phyloP scores from a whole-genome alignment of 1,284 basidiomycete species.

The Xanthoconium separans region DNA sequence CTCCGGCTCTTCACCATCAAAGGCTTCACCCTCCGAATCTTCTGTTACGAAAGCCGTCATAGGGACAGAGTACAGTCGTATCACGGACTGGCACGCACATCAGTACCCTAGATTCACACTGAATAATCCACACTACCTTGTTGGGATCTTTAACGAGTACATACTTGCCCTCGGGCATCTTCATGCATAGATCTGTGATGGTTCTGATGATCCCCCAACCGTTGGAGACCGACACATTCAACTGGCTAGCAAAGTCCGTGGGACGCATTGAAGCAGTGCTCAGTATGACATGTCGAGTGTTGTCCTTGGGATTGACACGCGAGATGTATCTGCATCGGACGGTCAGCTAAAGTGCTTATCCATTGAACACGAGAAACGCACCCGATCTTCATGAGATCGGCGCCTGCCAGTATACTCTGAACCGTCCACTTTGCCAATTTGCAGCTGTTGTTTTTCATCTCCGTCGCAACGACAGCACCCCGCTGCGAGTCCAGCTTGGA shows the following conservation, averaged over 20 bases:
- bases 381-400: slow-evolving; percentile 98
- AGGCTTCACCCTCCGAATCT: slow-evolving; percentile 53
- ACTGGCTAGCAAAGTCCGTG: slow-evolving; percentile 90
- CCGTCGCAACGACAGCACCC: slow-evolving; percentile 97
- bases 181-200: slow-evolving; percentile 89
- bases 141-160: slow-evolving; percentile 96
- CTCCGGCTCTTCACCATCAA: slow-evolving; percentile 54
- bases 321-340: slow-evolving; percentile 74
- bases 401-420: slow-evolving; percentile 93
- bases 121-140: slow-evolving; percentile 55
- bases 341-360: slow-evolving; percentile 9
- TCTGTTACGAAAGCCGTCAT: slow-evolving; percentile 77
- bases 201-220: slow-evolving; percentile 99
- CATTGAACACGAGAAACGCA: slow-evolving; percentile 39
- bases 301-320: slow-evolving; percentile 90
- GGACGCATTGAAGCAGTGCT: slow-evolving; percentile 96
- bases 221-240: slow-evolving; percentile 93
- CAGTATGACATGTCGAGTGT: slow-evolving; percentile 93
- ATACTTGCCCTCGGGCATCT: slow-evolving; percentile 96
- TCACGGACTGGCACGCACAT: slow-evolving; percentile 67
- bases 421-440: slow-evolving; percentile 98
- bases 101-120: slow-evolving; percentile 2
- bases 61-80: slow-evolving; percentile 93
- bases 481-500: slow-evolving; percentile 94
- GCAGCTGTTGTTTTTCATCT: slow-evolving; percentile 99